Conservation (phyloP, 495 filamentous ascomycete genomes). For the Hyaloscypha finlandica region DNA sequence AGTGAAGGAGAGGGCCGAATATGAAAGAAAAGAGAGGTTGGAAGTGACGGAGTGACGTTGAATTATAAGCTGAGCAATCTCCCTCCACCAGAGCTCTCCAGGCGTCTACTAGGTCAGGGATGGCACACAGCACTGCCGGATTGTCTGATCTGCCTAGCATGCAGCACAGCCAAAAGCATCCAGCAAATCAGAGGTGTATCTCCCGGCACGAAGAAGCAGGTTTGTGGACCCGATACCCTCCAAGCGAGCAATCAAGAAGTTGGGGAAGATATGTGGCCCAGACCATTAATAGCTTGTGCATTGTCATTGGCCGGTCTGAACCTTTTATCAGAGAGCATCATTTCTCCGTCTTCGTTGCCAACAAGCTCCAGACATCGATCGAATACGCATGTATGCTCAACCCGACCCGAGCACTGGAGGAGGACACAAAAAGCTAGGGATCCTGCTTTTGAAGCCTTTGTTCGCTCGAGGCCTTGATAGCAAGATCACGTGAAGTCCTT, state of each 20-base stretch:
- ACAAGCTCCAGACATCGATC: neutral
- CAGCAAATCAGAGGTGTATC: conserved; percentile 16
- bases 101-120: conserved; percentile 7
- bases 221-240: conserved; percentile 4
- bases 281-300: neutral
- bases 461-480: neutral
- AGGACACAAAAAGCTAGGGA: neutral
- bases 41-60: conserved; percentile 12
- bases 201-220: conserved; percentile 2
- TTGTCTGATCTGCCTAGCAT: conserved; percentile 12
- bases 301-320: neutral
- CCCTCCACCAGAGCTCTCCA: neutral
- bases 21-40: neutral
- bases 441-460: neutral
- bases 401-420: neutral
- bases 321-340: neutral
- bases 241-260: conserved; percentile 15
- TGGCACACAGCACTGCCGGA: conserved; percentile 6
- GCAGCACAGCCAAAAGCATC: conserved; percentile 6
- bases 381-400: neutral
- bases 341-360: neutral
- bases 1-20: neutral
- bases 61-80: conserved; percentile 23
- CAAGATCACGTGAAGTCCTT: neutral
- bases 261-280: conserved; percentile 8